phyloP scores from a whole-genome alignment of 2,329 filamentous ascomycete species.

The Aspergillus sp. region DNA sequence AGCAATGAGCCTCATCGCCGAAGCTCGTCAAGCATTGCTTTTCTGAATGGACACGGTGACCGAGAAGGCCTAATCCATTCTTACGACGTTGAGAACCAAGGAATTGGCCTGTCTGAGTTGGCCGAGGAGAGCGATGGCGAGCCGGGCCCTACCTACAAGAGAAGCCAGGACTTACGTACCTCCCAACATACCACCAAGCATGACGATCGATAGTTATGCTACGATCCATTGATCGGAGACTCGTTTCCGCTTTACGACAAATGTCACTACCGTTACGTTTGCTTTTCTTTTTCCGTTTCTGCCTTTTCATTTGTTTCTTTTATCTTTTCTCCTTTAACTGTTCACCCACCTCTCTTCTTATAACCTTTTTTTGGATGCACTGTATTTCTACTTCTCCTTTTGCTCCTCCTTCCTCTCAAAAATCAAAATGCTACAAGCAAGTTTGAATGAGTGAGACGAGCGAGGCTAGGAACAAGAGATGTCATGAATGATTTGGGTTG shows the following conservation, averaged over 20 bases:
- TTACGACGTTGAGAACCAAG: constrained; percentile 79
- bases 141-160: constrained; percentile 31
- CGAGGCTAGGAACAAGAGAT: constrained; percentile 7
- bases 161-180: constrained; percentile 13
- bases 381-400: constrained; percentile 23
- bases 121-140: constrained; percentile 67
- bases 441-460: constrained; percentile 1
- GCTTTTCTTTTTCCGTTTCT: constrained; percentile 10
- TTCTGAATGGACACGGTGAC: constrained; percentile 56
- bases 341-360: background rate
- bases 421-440: constrained; percentile 7
- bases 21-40: constrained; percentile 59
- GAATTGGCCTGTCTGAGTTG: constrained; percentile 74
- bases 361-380: constrained; percentile 7
- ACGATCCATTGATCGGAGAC: background rate
- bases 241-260: constrained; percentile 15
- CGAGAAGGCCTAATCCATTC: constrained; percentile 79
- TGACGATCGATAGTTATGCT: constrained; percentile 23
- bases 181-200: constrained; percentile 18
- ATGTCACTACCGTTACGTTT: constrained; percentile 21
- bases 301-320: constrained; percentile 4
- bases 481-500: constrained; percentile 13
- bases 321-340: constrained; percentile 5
- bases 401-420: background rate
- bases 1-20: constrained; percentile 57